phyloP scores from a whole-genome alignment of 805 yeast genomes.

The Saturnispora mendoncae region DNA sequence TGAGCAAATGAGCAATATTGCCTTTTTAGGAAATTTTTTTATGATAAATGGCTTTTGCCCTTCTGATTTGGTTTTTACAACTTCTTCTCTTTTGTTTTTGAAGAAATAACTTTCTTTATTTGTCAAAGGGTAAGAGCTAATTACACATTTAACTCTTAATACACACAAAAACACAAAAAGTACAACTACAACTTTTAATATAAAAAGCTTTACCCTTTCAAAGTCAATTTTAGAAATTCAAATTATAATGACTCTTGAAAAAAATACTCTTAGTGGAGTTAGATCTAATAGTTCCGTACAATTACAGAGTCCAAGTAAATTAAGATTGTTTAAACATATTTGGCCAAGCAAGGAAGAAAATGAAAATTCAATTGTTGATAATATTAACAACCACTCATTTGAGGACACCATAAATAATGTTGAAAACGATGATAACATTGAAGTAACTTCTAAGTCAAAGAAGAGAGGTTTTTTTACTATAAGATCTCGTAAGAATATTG shows the following conservation, averaged over 20 bases:
- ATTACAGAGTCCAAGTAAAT: background rate
- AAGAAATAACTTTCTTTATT: background rate
- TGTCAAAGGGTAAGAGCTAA: background rate
- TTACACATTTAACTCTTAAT: background rate
- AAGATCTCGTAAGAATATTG: slow-evolving; percentile 6
- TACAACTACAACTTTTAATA: background rate
- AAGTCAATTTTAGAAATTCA: no score
- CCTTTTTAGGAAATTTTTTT: background rate
- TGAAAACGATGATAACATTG: background rate
- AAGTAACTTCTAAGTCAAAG: background rate
- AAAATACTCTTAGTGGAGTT: background rate
- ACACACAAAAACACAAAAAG: background rate
- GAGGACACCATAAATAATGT: background rate
- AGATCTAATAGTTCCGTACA: background rate
- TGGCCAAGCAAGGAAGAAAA: background rate
- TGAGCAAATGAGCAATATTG: slow-evolving; percentile 4
- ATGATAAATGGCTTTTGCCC: background rate
- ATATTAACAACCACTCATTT: no score
- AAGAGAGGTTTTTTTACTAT: slow-evolving; percentile 6
- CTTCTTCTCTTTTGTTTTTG: background rate
- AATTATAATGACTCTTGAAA: background rate
- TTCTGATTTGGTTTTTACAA: background rate
- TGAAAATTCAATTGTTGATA: no score
- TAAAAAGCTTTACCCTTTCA: background rate
- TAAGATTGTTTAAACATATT: background rate